Base-by-base conservation (phyloP, 148 eudicot genomes). In the Amaranthus hypochondriacus region DNA sequence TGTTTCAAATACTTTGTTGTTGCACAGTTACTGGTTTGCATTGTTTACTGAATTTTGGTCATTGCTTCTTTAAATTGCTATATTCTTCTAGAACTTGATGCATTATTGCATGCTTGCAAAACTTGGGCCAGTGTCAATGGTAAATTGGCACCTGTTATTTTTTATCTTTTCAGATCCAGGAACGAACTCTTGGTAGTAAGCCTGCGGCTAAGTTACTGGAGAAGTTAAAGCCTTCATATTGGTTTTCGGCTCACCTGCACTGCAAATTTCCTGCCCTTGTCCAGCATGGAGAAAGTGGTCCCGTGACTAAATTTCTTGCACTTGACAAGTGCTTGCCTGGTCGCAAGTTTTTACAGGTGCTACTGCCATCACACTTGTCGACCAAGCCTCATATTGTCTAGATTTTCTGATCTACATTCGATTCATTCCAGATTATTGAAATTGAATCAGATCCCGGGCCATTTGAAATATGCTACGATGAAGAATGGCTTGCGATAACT, bases 211-310 rank as follows among this genome's bases (percentile, higher is more conserved):
- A 86, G 78, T 82, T 96, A 73, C 77, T 96, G 83, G 88, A 83
- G 69, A 90, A 89, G 67, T 74, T 92, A 73, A 92, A 86, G 81
- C 99, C 99, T 80, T 78, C 88, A 7, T 92, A 92, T 73, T 96
- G 97, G 99, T 96, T 96, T 86, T 92, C 97, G 42, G 97, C 99
- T 67, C 99, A 96, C 71, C 70, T 96, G 61, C 99, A 96, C 79
- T 92, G 97, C 83, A 92, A 92, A 84, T 95, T 92, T 83, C 77
- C 99, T 75, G 94, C 95, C 64, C 79, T 89, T 52, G 96, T 87
- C 79, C 91, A 89, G 81, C 99, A 95, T 83, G 94, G 84, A 15
- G 88, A 85, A 53, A 81, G 48, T 71, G 96, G 94, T 46, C 87
- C 83, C 49, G 71, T 88, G 39, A 92, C 97, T 68, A 96, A 89